phyloP scores from a whole-genome alignment of 129 eudicot genomes.

The Flaveria bidentis region DNA sequence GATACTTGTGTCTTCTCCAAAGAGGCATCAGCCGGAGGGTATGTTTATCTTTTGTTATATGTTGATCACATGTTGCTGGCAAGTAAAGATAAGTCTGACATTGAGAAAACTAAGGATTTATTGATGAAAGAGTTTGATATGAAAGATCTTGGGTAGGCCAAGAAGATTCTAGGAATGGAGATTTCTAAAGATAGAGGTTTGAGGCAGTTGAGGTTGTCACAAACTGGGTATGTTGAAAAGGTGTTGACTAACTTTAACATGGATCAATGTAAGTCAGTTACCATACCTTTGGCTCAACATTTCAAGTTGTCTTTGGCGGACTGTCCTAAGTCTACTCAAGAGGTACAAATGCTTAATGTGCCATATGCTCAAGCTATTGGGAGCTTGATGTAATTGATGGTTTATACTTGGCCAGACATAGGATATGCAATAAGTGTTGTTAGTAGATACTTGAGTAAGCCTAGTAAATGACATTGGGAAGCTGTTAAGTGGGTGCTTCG shows the following conservation, averaged over 20 bases:
- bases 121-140: too few species aligned
- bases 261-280: neutral
- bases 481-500: neutral
- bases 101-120: too few species aligned
- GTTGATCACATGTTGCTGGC: too few species aligned
- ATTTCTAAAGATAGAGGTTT: neutral
- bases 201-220: neutral
- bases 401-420: neutral
- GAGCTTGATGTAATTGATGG: neutral
- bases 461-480: neutral
- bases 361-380: neutral
- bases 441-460: neutral
- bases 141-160: too few species aligned
- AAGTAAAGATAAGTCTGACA: too few species aligned
- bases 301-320: neutral
- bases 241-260: neutral
- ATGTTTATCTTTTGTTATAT: too few species aligned
- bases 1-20: too few species aligned
- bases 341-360: neutral
- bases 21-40: too few species aligned
- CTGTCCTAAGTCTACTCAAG: neutral
- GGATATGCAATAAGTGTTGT: neutral
- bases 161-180: too few species aligned
- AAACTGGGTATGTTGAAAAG: too few species aligned
- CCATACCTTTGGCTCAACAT: neutral